phyloP scores from a whole-genome alignment of 1,139 yeast species.

The Hyphopichia buzzinii region DNA sequence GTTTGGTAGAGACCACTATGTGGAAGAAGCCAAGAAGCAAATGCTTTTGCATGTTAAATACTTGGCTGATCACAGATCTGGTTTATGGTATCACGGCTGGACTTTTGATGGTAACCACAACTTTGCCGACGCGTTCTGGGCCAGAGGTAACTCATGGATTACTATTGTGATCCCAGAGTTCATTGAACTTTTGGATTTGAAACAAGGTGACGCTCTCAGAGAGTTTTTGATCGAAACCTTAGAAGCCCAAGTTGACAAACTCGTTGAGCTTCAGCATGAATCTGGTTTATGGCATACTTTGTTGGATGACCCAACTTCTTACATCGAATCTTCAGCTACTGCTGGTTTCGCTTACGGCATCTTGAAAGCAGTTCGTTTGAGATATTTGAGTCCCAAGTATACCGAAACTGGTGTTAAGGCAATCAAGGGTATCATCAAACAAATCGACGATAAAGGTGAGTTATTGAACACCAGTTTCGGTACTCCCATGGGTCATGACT shows the following conservation, averaged over 20 bases:
- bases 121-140: constrained; percentile 33
- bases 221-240: constrained; percentile 23
- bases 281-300: constrained; percentile 31
- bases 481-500: constrained; percentile 29
- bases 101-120: constrained; percentile 29
- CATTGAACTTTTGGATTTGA: constrained; percentile 25
- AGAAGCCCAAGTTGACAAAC: constrained; percentile 23
- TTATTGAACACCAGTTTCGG: constrained; percentile 31
- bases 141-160: constrained; percentile 34
- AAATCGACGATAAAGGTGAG: constrained; percentile 26
- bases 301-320: constrained; percentile 26
- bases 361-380: constrained; percentile 23
- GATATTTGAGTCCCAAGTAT: constrained; percentile 20
- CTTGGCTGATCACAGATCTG: constrained; percentile 24
- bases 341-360: constrained; percentile 37
- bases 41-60: constrained; percentile 30
- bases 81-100: constrained; percentile 32
- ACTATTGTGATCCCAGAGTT: constrained; percentile 35
- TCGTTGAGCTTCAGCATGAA: constrained; percentile 21
- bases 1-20: constrained; percentile 23
- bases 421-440: constrained; percentile 22
- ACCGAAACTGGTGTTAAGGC: constrained; percentile 21
- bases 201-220: constrained; percentile 21
- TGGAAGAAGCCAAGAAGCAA: constrained; percentile 33
- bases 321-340: constrained; percentile 30